Evolutionary conservation across 129 eudicot species (phyloP), one percentile per base, ranked within the genome.

Genomic region (Chrysanthemum lavandulifolium): DNA sequence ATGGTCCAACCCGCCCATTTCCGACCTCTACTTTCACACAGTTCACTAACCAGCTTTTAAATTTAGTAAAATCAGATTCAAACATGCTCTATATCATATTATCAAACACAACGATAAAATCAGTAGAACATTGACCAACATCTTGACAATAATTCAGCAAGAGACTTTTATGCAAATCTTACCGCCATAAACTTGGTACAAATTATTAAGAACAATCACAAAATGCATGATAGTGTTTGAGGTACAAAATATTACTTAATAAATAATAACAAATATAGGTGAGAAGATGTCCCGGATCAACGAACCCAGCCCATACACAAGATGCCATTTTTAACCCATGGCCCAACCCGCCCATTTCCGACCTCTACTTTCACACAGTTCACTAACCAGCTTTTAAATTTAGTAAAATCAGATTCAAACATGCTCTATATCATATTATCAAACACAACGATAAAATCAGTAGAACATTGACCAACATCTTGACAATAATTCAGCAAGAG

Each of bases 121-220:
- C 16, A 40, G 21, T 21, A 40, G 59, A 75, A 66, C 12, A 19
- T 6, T n/a, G 65, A 43, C 67, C 23, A 21, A 75, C 7, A 14
- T 55, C 65, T 58, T 27, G 13, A 54, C 40, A 21, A 61, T 27
- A 49, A 65, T 21, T 53, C 58, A 36, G 58, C 59, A 68, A 56
- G 9, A 45, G 27, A 33, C 67, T 71, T 25, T 65, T 19, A 29
- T 51, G 54, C 16, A 73, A 64, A 73, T 71, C 91, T 82, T 86
- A 94, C 99, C 48, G 96, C 97, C 65, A 88, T n/a, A 56, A 90
- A 84, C 58, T 91, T 94, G 25, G 55, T n/a, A 19, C 14, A 16
- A n/a, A 16, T 63, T 63, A 31, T 63, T 31, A 25, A 2, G 66
- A 2, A 29, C 59, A 19, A 69, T 68, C 62, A 49, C 29, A 9